phyloP scores from a whole-genome alignment of 1,284 basidiomycete species.

The Sutorius eximius region DNA sequence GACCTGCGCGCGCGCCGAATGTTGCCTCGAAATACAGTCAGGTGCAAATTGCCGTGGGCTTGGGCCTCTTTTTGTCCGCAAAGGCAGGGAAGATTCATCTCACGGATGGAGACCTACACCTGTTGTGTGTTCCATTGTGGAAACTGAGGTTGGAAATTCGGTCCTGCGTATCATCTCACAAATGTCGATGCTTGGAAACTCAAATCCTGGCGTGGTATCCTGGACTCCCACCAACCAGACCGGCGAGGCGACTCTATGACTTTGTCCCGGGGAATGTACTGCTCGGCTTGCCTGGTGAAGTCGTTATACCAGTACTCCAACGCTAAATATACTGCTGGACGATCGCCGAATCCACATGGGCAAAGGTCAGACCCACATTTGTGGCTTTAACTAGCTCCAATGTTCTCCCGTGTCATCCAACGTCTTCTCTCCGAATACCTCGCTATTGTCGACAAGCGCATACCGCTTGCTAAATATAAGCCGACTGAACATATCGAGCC shows the following conservation, averaged over 20 bases:
- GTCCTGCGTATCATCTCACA: background rate
- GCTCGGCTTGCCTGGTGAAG: background rate
- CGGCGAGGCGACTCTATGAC: too few species aligned
- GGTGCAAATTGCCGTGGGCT: background rate
- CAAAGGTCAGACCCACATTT: slow-evolving; percentile 17
- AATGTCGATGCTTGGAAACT: background rate
- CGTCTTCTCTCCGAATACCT: slow-evolving; percentile 3
- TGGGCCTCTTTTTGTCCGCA: background rate
- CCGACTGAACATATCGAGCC: slow-evolving; percentile 28
- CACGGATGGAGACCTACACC: background rate
- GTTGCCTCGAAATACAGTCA: background rate
- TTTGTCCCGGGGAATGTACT: too few species aligned
- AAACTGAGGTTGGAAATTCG: background rate
- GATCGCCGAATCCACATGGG: background rate
- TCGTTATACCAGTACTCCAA: background rate
- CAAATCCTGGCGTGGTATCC: background rate
- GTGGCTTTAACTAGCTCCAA: slow-evolving; percentile 26
- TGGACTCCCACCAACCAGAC: background rate
- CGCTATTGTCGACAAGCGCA: slow-evolving; percentile 43
- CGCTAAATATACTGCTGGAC: background rate
- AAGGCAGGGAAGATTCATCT: background rate
- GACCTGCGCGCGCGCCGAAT: slow-evolving; percentile 5
- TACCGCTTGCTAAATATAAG: slow-evolving; percentile 47
- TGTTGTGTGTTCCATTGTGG: background rate
- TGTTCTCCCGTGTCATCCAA: slow-evolving; percentile 7